A percentile compares a stretch with the other conserved stretches of the same genome.
phyloP scores from a whole-genome alignment of 495 filamentous ascomycete species.

The Penicillium coffeae region DNA sequence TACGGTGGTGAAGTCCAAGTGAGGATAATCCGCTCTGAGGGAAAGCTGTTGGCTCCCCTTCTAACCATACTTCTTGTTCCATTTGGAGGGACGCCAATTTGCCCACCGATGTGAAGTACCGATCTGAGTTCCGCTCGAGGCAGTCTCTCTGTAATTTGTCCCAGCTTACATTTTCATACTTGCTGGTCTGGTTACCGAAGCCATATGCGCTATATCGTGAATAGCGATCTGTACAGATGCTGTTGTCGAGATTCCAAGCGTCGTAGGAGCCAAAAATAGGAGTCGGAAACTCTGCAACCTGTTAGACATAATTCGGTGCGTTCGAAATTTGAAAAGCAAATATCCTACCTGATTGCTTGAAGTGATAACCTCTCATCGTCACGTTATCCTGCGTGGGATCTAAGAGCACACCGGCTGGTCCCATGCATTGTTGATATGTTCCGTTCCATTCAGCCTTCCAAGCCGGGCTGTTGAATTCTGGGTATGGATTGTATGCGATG shows the following conservation, averaged over 20 bases:
- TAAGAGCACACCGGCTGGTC: not conserved
- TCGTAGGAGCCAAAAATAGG: conserved; percentile 42
- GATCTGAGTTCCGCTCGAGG: conserved; percentile 51
- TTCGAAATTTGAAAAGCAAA: too few relatives aligned
- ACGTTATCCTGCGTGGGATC: not conserved
- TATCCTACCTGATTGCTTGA: not conserved
- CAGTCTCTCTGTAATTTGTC: conserved; percentile 62
- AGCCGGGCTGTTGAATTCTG: not conserved
- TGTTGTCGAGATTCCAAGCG: conserved; percentile 33
- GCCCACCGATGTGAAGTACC: conserved; percentile 31
- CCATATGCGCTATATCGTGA: conserved; percentile 47
- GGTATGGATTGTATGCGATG: not conserved
- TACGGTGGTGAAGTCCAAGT: conserved; percentile 34
- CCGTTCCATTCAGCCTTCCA: conserved; percentile 2
- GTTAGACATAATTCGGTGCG: too few relatives aligned
- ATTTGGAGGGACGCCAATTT: conserved; percentile 3
- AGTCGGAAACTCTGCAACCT: conserved; percentile 27
- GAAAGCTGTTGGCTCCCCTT: not conserved
- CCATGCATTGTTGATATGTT: not conserved
- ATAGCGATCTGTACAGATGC: conserved; percentile 47
- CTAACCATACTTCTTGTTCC: not conserved
- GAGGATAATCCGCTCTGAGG: not conserved
- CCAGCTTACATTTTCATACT: conserved; percentile 61
- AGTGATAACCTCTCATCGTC: not conserved
- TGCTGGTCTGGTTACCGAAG: conserved; percentile 2